Percentiles rank a stretch among this genome's conserved stretches.
phyloP scores from a whole-genome alignment of 768 basidiomycete genomes.

The Pholiota molesta region DNA sequence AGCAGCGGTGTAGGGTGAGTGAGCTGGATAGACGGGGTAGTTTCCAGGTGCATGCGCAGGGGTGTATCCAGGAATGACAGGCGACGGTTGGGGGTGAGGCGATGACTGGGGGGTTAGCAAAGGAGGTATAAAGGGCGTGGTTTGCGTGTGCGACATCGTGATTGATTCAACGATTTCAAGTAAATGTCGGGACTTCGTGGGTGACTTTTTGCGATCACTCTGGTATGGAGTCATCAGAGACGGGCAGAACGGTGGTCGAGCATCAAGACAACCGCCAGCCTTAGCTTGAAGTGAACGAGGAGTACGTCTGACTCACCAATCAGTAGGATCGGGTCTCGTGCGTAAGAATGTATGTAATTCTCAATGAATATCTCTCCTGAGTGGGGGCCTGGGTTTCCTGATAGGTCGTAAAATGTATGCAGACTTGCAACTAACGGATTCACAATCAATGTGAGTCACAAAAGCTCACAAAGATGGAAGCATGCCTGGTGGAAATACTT shows the following conservation, averaged over 20 bases:
- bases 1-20: conserved; percentile 13
- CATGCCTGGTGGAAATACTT: background rate
- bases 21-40: conserved; percentile 24
- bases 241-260: background rate
- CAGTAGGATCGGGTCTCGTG: background rate
- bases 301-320: conserved; percentile 1
- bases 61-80: conserved; percentile 29
- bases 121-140: conserved; percentile 43
- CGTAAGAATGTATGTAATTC: background rate
- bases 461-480: background rate
- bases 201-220: background rate
- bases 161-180: background rate
- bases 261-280: background rate
- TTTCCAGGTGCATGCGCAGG: conserved; percentile 26
- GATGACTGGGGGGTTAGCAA: conserved; percentile 39
- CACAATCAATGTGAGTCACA: background rate
- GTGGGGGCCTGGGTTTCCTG: background rate
- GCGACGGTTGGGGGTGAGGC: conserved; percentile 34
- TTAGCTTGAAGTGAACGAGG: background rate
- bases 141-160: conserved; percentile 18
- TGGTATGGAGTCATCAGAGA: background rate
- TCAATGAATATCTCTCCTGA: background rate
- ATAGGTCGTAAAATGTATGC: background rate
- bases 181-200: background rate
- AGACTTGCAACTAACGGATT: background rate